phyloP scores from a whole-genome alignment of 2,329 filamentous ascomycete species.

The Paecilomyces formosus region DNA sequence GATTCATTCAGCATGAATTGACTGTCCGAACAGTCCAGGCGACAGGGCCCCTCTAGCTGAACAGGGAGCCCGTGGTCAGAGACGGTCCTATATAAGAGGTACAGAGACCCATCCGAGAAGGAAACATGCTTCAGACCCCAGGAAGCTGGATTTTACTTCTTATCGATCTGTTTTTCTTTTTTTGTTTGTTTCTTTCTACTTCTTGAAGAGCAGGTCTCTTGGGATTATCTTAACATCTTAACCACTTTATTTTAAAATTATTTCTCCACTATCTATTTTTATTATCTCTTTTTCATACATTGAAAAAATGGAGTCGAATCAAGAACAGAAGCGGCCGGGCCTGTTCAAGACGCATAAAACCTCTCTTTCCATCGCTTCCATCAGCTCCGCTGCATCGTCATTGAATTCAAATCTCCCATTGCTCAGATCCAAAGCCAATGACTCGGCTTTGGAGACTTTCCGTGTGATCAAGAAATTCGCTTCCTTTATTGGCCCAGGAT shows the following conservation, averaged over 20 bases:
- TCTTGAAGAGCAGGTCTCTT: background rate
- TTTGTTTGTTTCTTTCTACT: background rate
- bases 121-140: background rate
- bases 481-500: constrained; percentile 41
- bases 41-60: background rate
- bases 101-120: background rate
- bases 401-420: background rate
- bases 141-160: background rate
- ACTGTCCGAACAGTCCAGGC: background rate
- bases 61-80: background rate
- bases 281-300: background rate
- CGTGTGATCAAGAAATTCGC: constrained; percentile 28
- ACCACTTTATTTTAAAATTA: background rate
- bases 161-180: background rate
- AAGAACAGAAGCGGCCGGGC: background rate
- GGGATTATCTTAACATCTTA: background rate
- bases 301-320: background rate
- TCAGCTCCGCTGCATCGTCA: background rate
- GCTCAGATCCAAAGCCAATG: background rate
- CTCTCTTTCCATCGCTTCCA: background rate
- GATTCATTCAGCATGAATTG: background rate
- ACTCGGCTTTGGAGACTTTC: background rate
- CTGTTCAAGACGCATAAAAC: background rate
- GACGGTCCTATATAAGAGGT: background rate
- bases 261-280: no score